Evolutionary conservation across 805 yeast genomes (phyloP).

Genomic region (Naumovozyma baii): DNA sequence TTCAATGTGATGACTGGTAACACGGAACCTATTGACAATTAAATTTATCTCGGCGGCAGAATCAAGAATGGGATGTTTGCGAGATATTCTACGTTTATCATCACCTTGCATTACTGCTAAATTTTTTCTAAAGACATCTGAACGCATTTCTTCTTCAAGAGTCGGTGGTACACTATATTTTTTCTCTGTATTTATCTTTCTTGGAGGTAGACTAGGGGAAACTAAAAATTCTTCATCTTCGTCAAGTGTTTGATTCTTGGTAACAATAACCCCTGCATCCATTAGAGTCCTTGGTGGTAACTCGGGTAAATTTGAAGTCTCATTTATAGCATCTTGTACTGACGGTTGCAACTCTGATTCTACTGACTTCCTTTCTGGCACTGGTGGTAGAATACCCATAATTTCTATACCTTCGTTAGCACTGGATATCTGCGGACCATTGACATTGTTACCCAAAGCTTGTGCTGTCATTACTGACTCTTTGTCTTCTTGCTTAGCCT

Average conservation of each 20-base stretch:
- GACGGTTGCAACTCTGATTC: no score
- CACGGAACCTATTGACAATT: conserved; percentile 49
- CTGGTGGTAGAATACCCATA: neutral
- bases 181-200: neutral
- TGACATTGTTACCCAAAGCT: no score
- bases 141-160: conserved; percentile 22
- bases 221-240: conserved; percentile 1
- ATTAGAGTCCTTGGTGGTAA: conserved; percentile 29
- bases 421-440: no score
- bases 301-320: conserved; percentile 18
- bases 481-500: no score
- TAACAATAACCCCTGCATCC: neutral
- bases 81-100: conserved; percentile 5
- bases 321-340: no score
- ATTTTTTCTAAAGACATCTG: conserved; percentile 19
- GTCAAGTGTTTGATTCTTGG: conserved; percentile 1
- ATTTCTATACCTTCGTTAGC: no score
- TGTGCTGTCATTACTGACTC: no score
- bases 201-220: conserved; percentile 3
- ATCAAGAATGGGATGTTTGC: conserved; percentile 4
- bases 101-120: conserved; percentile 11
- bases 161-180: conserved; percentile 27
- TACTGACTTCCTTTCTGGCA: no score
- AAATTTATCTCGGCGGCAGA: conserved; percentile 43
- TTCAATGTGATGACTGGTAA: conserved; percentile 42